Evolutionary conservation across 768 basidiomycete genomes (phyloP).

Genomic region (Tricholoma sp.): DNA sequence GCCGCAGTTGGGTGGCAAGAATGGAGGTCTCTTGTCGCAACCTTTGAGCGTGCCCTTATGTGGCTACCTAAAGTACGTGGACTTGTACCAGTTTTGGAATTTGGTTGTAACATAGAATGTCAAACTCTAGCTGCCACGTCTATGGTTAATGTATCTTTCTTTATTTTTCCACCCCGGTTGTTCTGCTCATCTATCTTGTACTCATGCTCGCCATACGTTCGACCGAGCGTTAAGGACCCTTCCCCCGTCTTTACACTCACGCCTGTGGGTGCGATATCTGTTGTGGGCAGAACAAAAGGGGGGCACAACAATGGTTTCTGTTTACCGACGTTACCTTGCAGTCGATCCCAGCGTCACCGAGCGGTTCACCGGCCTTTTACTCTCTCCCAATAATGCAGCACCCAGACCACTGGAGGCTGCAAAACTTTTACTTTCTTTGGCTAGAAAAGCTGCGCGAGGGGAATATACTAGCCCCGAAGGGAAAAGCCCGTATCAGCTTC

Average conservation of each 20-base stretch:
- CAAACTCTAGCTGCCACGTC: conserved; percentile 67
- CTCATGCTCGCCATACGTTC: conserved; percentile 90
- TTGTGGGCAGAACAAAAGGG: conserved; percentile 86
- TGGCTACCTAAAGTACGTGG: conserved; percentile 82
- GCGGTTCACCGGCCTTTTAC: conserved; percentile 64
- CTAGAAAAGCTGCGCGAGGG: conserved; percentile 77
- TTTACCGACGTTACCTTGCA: conserved; percentile 86
- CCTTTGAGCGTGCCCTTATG: conserved; percentile 90
- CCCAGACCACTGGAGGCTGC: conserved; percentile 90
- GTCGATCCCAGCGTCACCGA: conserved; percentile 81
- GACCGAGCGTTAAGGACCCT: conserved; percentile 93
- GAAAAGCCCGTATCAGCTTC: conserved; percentile 92
- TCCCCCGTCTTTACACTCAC: conserved; percentile 85
- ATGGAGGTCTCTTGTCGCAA: conserved; percentile 85
- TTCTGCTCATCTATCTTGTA: conserved; percentile 76
- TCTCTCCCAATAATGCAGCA: conserved; percentile 47
- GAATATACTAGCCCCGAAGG: conserved; percentile 85
- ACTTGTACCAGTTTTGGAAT: neutral
- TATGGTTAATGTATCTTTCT: conserved; percentile 93
- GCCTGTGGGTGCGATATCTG: conserved; percentile 91
- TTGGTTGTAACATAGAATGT: conserved; percentile 4
- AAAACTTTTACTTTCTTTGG: conserved; percentile 80
- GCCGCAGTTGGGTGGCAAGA: conserved; percentile 93
- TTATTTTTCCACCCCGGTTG: conserved; percentile 87
- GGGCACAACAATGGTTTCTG: conserved; percentile 67